Percentiles rank a stretch among this genome's conserved stretches.
These are phyloP conservation scores for Ephemerocybe angulata DNA, from an alignment of 768 basidiomycete species.

Conservation along the genomic window DNA sequence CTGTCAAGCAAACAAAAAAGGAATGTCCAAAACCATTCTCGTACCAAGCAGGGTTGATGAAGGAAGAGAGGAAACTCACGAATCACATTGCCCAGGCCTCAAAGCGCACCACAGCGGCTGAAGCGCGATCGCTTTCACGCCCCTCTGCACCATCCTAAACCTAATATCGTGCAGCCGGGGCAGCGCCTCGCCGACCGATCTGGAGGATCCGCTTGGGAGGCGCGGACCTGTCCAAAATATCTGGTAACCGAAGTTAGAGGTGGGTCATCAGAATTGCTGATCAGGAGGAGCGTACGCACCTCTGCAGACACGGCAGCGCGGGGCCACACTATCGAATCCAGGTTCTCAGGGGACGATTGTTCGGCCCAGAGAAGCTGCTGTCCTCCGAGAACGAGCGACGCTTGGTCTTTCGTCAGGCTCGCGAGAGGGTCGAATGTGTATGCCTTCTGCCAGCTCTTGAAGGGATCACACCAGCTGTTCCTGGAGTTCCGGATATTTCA, in stretches of 20 bases:
- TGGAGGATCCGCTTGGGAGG: conserved; percentile 35
- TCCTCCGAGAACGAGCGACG: conserved; percentile 63
- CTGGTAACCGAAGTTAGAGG: too few relatives aligned
- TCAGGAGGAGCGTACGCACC: conserved; percentile 15
- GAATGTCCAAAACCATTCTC: too few relatives aligned
- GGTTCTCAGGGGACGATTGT: conserved; percentile 63
- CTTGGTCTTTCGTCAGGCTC: conserved; percentile 46
- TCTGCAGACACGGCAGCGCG: conserved; percentile 70
- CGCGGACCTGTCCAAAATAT: conserved; percentile 68
- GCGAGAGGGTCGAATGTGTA: conserved; percentile 71
- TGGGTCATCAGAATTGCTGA: not conserved
- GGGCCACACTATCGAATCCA: conserved; percentile 72
- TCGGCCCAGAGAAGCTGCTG: conserved; percentile 74
- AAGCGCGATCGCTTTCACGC: conserved; percentile 55
- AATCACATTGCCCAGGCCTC: conserved; percentile 22
- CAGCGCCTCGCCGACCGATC: conserved; percentile 45
- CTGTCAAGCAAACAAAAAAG: not conserved
- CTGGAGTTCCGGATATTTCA: conserved; percentile 22
- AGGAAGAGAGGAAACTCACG: conserved; percentile 6
- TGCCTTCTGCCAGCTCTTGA: conserved; percentile 78
- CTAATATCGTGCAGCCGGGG: conserved; percentile 64
- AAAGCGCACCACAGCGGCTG: conserved; percentile 75
- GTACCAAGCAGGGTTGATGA: too few relatives aligned
- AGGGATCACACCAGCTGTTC: conserved; percentile 74
- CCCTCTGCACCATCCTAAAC: conserved; percentile 59